Evolutionary conservation across 805 yeast genomes (phyloP).

Genomic region (Saturnispora diversa): DNA sequence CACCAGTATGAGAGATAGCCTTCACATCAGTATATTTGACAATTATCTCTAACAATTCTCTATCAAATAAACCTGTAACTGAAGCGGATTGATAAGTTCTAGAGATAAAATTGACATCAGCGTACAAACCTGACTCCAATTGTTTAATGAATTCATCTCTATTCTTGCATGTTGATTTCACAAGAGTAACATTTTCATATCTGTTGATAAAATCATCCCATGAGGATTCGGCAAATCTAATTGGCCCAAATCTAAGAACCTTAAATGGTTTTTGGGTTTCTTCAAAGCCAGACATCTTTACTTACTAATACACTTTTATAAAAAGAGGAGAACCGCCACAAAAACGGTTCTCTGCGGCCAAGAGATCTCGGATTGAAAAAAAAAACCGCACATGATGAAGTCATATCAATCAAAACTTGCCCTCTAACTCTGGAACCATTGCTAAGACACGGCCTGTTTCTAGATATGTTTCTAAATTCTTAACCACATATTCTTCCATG

Average conservation of each 20-base stretch:
- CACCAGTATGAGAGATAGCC: constrained; percentile 43
- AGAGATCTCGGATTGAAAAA: too few relatives aligned
- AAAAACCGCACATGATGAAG: background rate
- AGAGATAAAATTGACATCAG: constrained; percentile 33
- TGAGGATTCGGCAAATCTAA: constrained; percentile 50
- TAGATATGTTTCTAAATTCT: constrained; percentile 54
- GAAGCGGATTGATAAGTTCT: constrained; percentile 35
- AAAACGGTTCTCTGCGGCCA: too few relatives aligned
- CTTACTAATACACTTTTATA: constrained; percentile 1
- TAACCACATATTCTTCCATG: constrained; percentile 76
- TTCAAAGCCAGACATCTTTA: constrained; percentile 19
- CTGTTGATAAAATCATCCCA: constrained; percentile 40
- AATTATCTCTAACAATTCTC: constrained; percentile 33
- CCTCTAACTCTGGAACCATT: constrained; percentile 70
- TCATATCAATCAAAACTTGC: background rate
- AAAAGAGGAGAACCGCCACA: background rate
- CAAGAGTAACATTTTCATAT: constrained; percentile 34
- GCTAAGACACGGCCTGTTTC: constrained; percentile 61
- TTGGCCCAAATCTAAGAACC: constrained; percentile 58
- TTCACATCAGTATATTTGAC: constrained; percentile 31
- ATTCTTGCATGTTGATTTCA: constrained; percentile 34
- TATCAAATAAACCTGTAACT: constrained; percentile 36
- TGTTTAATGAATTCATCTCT: constrained; percentile 36
- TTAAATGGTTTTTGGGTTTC: constrained; percentile 37
- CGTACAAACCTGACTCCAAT: constrained; percentile 30